phyloP scores from a whole-genome alignment of 148 eudicot species.

The Spergularia marina region DNA sequence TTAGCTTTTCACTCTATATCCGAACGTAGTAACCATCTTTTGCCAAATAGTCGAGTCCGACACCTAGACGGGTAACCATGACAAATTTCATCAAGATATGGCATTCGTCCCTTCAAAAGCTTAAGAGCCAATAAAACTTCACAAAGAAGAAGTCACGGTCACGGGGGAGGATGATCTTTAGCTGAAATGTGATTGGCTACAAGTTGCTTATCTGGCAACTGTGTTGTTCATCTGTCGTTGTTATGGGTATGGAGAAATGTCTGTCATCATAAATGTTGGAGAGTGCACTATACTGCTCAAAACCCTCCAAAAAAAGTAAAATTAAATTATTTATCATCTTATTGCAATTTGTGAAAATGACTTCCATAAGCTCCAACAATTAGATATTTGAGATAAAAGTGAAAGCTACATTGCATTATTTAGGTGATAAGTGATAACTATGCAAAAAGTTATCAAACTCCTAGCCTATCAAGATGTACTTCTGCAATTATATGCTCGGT shows the following conservation, averaged over 20 bases:
- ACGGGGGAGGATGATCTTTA: slow-evolving; percentile 29
- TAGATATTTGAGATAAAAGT: background rate
- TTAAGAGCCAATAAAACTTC: slow-evolving; percentile 1
- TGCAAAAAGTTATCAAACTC: no score
- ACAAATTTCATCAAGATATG: background rate
- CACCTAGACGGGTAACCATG: no score
- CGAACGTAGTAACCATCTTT: no score
- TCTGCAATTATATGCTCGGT: no score
- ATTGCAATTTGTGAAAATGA: background rate
- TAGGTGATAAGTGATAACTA: background rate
- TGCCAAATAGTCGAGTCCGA: no score
- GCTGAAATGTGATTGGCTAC: slow-evolving; percentile 37
- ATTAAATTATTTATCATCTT: background rate
- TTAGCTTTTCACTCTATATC: no score
- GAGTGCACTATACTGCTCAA: background rate
- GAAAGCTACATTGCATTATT: slow-evolving; percentile 1
- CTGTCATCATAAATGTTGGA: background rate
- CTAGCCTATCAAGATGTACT: no score
- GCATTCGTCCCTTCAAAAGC: background rate
- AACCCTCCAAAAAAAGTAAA: background rate
- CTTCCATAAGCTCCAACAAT: background rate
- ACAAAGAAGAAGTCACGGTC: no score
- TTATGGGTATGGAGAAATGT: background rate
- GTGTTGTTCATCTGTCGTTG: slow-evolving; percentile 3
- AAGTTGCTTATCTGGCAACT: slow-evolving; percentile 6